Evolutionary conservation across 257 asterid species (phyloP), one percentile per base, ranked within the genome.

Genomic region (Linderniella brevidens): DNA sequence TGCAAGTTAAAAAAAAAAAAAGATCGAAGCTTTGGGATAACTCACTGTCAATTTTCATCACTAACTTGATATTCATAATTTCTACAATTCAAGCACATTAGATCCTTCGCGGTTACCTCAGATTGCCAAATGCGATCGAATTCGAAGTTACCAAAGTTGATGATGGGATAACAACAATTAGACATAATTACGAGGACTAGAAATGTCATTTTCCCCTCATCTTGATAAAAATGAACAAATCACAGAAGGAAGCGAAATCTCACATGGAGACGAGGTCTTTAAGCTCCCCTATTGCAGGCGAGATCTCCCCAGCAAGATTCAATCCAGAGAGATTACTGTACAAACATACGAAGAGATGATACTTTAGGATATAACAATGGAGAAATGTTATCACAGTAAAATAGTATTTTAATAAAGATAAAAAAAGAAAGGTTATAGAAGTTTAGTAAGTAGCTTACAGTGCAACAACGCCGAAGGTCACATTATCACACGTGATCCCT

Each of bases 261-360:
- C 75, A 90, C 99, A 90, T 70, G 45, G 92, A 71, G 29, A 69
- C 42, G 19, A 90, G 72, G 69, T 63, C 59, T 58, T 72, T 77
- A 37, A 90, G 92, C 62, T 75, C 77, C 41, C 99, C 96, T 1
- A 90, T 61, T 17, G 96, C 92, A 13, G 96, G 92, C 53, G 99
- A 82, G 50, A 90, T 61, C 70, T 85, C 96, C 35, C 99, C 99
- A 54, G 72, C 93, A 52, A 90, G 92, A 72, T 90, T 85, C 71
- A 79, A 59, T 36, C 92, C 76, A 4, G 99, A 90, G 17, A 90
- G 85, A 63, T 90, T 90, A 37, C 99, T 90, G 69, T 52, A 57
- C 43, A 37, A 50, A 39, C 48, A 18, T 17, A 17, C 51, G 0
- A 29, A 8, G 17, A 5, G 17, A 16, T 15, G 4, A 1, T 41